A percentile compares a stretch with the other conserved stretches of the same genome.
These are phyloP conservation scores for Phytophthora sojae DNA, from an alignment of 352 stramenopile species.

Conservation along the genomic window DNA sequence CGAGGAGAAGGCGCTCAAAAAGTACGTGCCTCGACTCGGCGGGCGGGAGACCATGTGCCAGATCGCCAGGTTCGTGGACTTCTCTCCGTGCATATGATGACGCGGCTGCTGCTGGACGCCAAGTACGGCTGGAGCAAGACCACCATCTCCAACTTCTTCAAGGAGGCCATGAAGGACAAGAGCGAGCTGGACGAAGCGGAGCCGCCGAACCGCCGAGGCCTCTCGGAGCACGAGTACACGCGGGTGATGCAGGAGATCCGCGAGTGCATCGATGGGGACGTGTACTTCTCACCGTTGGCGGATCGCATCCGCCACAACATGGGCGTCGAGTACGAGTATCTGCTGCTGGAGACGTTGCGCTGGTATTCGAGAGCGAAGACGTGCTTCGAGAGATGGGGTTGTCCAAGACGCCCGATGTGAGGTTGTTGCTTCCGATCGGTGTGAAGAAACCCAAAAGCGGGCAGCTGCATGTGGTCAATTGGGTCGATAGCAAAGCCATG, in stretches of 20 bases:
- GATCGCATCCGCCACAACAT: constrained; percentile 82
- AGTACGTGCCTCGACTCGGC: constrained; percentile 54
- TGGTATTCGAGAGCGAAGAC: constrained; percentile 89
- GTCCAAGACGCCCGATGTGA: constrained; percentile 89
- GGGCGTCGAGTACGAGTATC: constrained; percentile 88
- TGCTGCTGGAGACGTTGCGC: constrained; percentile 78
- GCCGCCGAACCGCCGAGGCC: constrained; percentile 26
- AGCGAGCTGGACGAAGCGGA: constrained; percentile 8
- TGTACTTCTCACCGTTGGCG: constrained; percentile 78
- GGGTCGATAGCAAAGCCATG: constrained; percentile 94
- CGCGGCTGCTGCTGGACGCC: constrained; percentile 61
- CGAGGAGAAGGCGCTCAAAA: constrained; percentile 64
- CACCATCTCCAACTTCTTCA: constrained; percentile 74
- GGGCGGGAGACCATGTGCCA: constrained; percentile 40
- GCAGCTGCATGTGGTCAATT: constrained; percentile 78
- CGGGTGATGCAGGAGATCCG: constrained; percentile 51
- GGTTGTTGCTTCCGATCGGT: constrained; percentile 79
- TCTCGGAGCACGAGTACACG: constrained; percentile 36
- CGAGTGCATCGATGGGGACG: constrained; percentile 75
- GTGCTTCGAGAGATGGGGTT: constrained; percentile 78
- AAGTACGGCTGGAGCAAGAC: constrained; percentile 71
- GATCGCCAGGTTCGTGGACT: constrained; percentile 55
- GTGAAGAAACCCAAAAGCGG: constrained; percentile 53
- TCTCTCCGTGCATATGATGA: constrained; percentile 80
- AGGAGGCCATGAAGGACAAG: constrained; percentile 49